Conservation (phyloP, 208 protist genomes). For the Crithidia mellificae region DNA sequence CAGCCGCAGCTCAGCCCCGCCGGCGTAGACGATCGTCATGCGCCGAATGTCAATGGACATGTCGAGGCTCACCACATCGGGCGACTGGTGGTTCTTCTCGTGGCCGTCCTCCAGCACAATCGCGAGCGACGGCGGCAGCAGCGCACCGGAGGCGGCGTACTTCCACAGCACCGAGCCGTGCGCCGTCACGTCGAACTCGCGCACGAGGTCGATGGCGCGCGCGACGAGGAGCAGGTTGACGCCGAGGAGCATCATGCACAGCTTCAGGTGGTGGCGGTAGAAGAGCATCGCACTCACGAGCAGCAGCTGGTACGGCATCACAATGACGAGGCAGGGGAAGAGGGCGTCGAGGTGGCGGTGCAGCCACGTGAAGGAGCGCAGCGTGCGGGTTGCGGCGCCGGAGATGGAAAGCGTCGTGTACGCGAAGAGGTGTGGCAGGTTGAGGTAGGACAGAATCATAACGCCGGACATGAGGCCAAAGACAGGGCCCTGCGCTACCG, state of each 20-base stretch:
- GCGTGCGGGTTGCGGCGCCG: constrained; percentile 39
- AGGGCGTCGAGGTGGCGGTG: constrained; percentile 60
- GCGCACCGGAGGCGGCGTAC: constrained; percentile 23
- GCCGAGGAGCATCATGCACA: constrained; percentile 50
- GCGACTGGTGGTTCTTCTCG: constrained; percentile 43
- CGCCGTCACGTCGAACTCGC: constrained; percentile 75
- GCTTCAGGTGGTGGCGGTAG: constrained; percentile 52
- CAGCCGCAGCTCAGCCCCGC: constrained; percentile 30
- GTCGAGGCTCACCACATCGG: constrained; percentile 66
- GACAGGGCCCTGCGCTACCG: constrained; percentile 44
- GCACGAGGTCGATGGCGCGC: constrained; percentile 67
- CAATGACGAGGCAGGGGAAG: constrained; percentile 43
- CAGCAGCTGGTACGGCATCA: constrained; percentile 55
- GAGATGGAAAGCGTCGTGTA: constrained; percentile 64
- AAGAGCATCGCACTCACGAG: constrained; percentile 62
- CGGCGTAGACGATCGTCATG: constrained; percentile 56
- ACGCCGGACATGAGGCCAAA: constrained; percentile 53
- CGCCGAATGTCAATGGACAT: constrained; percentile 59
- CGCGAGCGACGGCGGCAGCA: constrained; percentile 59
- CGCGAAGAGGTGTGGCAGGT: constrained; percentile 66
- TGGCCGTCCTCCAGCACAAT: constrained; percentile 75
- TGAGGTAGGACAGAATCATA: constrained; percentile 68
- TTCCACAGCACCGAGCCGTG: constrained; percentile 73
- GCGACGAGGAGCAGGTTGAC: constrained; percentile 60
- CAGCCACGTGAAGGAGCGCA: constrained; percentile 68